These are phyloP conservation scores for Ceratobasidium sp. DNA, from an alignment of 1,284 basidiomycete genomes.

Conservation along the genomic window DNA sequence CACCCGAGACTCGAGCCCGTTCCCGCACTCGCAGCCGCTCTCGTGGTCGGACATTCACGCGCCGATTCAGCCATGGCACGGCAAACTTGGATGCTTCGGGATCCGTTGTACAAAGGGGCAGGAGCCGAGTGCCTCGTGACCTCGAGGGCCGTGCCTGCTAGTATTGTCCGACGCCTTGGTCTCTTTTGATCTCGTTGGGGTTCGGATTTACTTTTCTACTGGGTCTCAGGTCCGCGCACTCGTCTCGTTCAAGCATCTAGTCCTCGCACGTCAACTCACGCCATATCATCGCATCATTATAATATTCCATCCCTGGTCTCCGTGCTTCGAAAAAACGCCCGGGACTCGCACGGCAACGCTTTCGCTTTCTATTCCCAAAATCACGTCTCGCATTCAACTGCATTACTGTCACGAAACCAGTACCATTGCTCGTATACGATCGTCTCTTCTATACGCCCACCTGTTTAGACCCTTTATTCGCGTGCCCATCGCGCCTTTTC, in stretches of 20 bases:
- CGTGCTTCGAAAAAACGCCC: constrained; percentile 42
- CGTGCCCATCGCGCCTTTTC: constrained; percentile 20
- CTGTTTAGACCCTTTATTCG: constrained; percentile 40
- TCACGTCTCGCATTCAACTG: constrained; percentile 48
- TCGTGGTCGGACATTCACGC: constrained; percentile 40
- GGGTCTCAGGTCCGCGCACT: constrained; percentile 39
- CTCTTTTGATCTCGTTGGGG: constrained; percentile 41
- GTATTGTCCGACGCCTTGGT: constrained; percentile 19
- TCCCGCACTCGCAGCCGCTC: constrained; percentile 30
- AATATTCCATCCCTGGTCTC: constrained; percentile 21
- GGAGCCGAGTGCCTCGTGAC: constrained; percentile 40
- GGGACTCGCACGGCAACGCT: constrained; percentile 14
- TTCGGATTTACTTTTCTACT: constrained; percentile 43
- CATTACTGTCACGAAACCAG: constrained; percentile 41
- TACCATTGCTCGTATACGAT: constrained; percentile 36
- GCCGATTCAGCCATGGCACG: constrained; percentile 39
- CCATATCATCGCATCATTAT: constrained; percentile 42
- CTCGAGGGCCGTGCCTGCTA: constrained; percentile 39
- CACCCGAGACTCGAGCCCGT: constrained; percentile 25
- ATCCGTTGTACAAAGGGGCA: constrained; percentile 39
- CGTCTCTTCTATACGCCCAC: constrained; percentile 13
- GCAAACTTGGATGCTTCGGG: constrained; percentile 4
- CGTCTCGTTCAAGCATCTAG: constrained; percentile 41
- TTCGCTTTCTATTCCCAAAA: constrained; percentile 44
- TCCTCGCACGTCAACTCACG: constrained; percentile 42